phyloP scores from a whole-genome alignment of 2,329 filamentous ascomycete species.

The Claviceps monticola region DNA sequence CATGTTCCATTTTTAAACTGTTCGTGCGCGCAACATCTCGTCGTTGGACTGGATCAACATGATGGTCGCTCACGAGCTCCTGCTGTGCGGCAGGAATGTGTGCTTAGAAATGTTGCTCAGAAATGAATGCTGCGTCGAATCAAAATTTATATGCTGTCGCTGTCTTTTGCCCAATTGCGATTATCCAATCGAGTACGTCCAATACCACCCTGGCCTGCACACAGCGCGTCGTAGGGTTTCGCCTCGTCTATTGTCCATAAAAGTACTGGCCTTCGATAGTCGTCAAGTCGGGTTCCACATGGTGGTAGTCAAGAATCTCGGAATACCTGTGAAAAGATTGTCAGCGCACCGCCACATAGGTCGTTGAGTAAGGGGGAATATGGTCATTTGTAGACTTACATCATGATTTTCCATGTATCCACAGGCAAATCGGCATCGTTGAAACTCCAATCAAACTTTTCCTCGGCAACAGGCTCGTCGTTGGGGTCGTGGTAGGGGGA shows the following conservation, averaged over 20 bases:
- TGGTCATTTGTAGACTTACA: conserved; percentile 42
- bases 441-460: conserved; percentile 99
- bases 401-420: conserved; percentile 99
- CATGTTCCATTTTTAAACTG: too few relatives aligned
- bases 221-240: background rate
- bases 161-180: background rate
- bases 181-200: conserved; percentile 5
- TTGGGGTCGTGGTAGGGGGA: conserved; percentile 94
- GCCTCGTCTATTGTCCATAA: conserved; percentile 20
- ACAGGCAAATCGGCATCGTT: conserved; percentile 95
- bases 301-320: conserved; percentile 97
- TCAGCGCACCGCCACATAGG: background rate
- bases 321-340: conserved; percentile 64
- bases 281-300: conserved; percentile 50
- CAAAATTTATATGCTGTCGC: conserved; percentile 5
- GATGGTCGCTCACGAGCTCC: background rate
- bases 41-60: conserved; percentile 10
- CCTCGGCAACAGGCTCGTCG: conserved; percentile 86
- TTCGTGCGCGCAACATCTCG: too few relatives aligned
- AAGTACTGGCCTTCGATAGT: conserved; percentile 26
- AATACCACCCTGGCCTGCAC: background rate
- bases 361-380: background rate
- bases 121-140: background rate
- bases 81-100: background rate
- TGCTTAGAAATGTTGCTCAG: background rate